Base-by-base conservation (phyloP, 2,329 filamentous ascomycete species). In the Thermoascus crustaceus region DNA sequence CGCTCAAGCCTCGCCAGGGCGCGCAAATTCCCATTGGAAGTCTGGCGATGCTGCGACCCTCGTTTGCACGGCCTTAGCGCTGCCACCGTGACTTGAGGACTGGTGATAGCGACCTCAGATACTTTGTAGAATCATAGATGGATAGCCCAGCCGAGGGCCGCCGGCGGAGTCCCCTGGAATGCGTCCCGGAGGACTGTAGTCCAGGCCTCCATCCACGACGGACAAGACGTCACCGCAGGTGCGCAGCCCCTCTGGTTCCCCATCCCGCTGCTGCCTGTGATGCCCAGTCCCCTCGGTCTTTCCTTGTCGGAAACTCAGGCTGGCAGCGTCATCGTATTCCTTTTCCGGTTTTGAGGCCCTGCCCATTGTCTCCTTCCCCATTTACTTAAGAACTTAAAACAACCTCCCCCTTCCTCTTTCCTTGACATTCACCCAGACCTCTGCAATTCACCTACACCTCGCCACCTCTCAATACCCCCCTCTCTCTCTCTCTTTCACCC, bases 401-500 rank as follows among this genome's bases (percentile, higher is more conserved):
- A 37, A 32, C 37, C 35, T 35, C 39, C 38, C 36, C 20, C 20
- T 14, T 38, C 21, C 23, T 35, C 13, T 22, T 35, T 35, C 35
- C 31, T 34, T 27, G 31, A 20, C 32, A 19, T 20, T 29, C 24
- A 32, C 26, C 26, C 27, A 22, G 22, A 39, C 40, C 17, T 34
- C 27, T 33, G 20, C 23, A 35, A 50, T 50, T 32, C 47, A 58
- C 55, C 11, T 33, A n/a, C n/a, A n/a, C 30, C 3, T 14, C n/a
- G 26, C 26, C 26, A 29, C 26, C 17, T 14, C 25, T 8, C 9
- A 29, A 17, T 29, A 13, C 18, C 13, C 5, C n/a, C 16, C 24
- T 17, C 13, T n/a, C n/a, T n/a, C n/a, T n/a, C n/a, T n/a, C 6
- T 10, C 26, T 29, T 18, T 17, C 26, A 29, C 18, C 26, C 14